Evolutionary conservation across 2,329 filamentous ascomycete genomes (phyloP).

Genomic region (Dothideomycetes sp.): DNA sequence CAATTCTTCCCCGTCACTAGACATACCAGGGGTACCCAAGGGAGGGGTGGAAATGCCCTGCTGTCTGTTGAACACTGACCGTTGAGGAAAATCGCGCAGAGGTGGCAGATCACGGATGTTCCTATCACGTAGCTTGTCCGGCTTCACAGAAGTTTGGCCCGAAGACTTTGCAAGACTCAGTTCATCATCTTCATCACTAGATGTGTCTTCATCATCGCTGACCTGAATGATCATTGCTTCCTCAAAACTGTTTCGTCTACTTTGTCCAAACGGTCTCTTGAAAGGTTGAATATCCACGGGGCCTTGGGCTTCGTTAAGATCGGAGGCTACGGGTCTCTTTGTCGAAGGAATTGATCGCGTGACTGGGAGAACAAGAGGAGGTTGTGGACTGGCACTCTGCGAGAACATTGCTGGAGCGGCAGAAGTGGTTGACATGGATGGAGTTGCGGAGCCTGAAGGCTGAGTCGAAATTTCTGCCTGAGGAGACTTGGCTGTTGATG

Average conservation of each 20-base stretch:
- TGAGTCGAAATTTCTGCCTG: neutral
- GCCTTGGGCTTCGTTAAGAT: conserved; percentile 4
- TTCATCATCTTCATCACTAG: conserved; percentile 12
- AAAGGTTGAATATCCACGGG: conserved; percentile 21
- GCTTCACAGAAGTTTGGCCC: neutral
- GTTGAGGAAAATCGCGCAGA: conserved; percentile 22
- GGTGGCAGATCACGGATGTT: conserved; percentile 17
- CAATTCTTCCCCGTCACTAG: conserved; percentile 34
- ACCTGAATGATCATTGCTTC: conserved; percentile 71
- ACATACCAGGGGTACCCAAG: conserved; percentile 28
- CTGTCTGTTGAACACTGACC: conserved; percentile 18
- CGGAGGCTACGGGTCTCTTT: conserved; percentile 54
- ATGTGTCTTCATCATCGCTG: conserved; percentile 43
- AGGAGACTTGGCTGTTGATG: neutral
- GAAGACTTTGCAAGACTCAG: conserved; percentile 1
- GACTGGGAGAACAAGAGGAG: neutral
- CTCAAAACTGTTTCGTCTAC: conserved; percentile 38
- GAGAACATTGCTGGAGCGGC: neutral
- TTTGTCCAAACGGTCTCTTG: conserved; percentile 57
- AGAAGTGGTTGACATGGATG: neutral
- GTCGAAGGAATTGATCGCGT: too few relatives aligned
- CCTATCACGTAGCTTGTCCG: conserved; percentile 8
- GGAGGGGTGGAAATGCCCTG: conserved; percentile 19
- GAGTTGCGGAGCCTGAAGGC: neutral
- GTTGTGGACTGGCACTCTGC: neutral